Conservation (phyloP, 1,284 basidiomycete species). For the Fomitopsis pinicola region DNA sequence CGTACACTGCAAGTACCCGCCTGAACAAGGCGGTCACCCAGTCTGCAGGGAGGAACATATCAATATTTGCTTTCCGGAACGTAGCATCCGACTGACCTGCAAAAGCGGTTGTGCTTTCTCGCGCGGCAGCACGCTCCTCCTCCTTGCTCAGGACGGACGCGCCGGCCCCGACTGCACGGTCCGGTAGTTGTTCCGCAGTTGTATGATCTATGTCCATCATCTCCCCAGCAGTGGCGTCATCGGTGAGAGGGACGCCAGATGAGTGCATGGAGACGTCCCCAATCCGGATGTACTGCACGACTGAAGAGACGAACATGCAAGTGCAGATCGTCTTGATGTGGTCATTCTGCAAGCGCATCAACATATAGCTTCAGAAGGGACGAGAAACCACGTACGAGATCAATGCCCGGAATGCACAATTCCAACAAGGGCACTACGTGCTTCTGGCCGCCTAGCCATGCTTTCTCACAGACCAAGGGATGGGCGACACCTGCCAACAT, state of each 20-base stretch:
- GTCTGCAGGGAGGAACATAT: conserved; percentile 37
- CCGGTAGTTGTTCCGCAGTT: conserved; percentile 42
- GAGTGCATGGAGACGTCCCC: conserved; percentile 71
- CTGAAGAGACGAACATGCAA: conserved; percentile 75
- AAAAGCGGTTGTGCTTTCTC: conserved; percentile 78
- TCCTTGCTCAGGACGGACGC: conserved; percentile 50
- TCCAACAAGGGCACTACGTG: conserved; percentile 88
- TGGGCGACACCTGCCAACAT: conserved; percentile 81
- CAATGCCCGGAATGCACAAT: conserved; percentile 88
- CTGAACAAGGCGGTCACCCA: conserved; percentile 91
- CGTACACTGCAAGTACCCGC: conserved; percentile 83
- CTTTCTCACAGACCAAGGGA: conserved; percentile 72
- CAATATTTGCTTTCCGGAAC: not conserved
- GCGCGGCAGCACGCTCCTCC: conserved; percentile 71
- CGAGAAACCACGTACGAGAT: conserved; percentile 50
- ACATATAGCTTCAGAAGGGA: not conserved
- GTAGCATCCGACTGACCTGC: conserved; percentile 47
- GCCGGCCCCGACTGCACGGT: conserved; percentile 49
- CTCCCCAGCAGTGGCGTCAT: conserved; percentile 49
- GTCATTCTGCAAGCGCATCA: conserved; percentile 65
- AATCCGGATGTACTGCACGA: conserved; percentile 79
- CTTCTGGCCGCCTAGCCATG: conserved; percentile 86
- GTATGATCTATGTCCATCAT: conserved; percentile 49
- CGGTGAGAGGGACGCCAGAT: conserved; percentile 47
- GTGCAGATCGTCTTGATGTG: conserved; percentile 87